Percentiles rank a stretch among this genome's conserved stretches.
Conservation (phyloP, 257 asterid genomes). For the Marsdenia floribunda region DNA sequence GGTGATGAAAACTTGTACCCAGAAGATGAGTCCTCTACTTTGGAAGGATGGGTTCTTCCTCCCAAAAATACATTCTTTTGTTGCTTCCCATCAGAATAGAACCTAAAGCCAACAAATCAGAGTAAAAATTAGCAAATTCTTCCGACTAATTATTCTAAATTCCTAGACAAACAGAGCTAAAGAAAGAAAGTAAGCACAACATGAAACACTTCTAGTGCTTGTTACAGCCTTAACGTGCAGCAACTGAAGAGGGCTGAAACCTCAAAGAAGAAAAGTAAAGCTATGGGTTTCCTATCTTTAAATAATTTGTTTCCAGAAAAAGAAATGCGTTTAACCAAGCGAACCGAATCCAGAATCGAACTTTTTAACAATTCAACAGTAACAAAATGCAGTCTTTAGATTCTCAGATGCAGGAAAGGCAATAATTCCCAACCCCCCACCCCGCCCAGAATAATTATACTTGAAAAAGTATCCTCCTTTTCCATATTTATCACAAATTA, state of each 20-base stretch:
- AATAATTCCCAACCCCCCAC: background rate
- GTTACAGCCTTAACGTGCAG: background rate
- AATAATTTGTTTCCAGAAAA: background rate
- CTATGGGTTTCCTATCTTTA: background rate
- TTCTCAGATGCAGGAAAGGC: background rate
- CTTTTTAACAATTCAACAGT: slow-evolving; percentile 12
- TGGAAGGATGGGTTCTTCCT: slow-evolving; percentile 38
- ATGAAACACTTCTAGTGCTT: background rate
- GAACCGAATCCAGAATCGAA: slow-evolving; percentile 3
- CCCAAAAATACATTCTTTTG: slow-evolving; percentile 44
- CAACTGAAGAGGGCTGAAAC: background rate
- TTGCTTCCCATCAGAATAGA: slow-evolving; percentile 66
- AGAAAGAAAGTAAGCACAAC: background rate
- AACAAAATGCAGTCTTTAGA: slow-evolving; percentile 21
- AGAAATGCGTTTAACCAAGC: background rate
- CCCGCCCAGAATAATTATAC: background rate
- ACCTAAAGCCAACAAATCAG: slow-evolving; percentile 45
- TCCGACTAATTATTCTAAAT: background rate
- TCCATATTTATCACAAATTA: slow-evolving; percentile 4
- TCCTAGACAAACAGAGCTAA: slow-evolving; percentile 3
- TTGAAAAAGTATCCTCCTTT: background rate
- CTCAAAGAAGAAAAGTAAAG: background rate
- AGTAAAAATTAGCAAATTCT: slow-evolving; percentile 23
- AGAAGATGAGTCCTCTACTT: slow-evolving; percentile 41
- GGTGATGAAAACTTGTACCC: slow-evolving; percentile 32